A percentile compares a stretch with the other conserved stretches of the same genome.
These are phyloP conservation scores for Fusarium sp. DNA, from an alignment of 2,329 filamentous ascomycete genomes.

Conservation along the genomic window DNA sequence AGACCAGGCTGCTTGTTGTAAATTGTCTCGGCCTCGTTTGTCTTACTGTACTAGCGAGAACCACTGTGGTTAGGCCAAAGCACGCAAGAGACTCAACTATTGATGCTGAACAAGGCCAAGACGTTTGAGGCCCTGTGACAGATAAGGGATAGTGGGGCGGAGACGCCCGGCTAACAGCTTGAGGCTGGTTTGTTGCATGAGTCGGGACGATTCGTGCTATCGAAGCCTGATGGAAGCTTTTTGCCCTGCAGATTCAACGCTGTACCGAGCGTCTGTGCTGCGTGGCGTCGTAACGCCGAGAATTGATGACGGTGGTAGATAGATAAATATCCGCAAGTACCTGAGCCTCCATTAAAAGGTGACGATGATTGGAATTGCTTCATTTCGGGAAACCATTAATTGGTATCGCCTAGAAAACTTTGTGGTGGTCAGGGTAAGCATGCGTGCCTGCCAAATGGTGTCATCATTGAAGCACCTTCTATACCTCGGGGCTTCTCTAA, in stretches of 20 bases:
- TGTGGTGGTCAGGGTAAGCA: not conserved
- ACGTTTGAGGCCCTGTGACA: conserved; percentile 9
- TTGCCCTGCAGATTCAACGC: conserved; percentile 31
- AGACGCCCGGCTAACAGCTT: conserved; percentile 36
- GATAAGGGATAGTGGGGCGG: conserved; percentile 40
- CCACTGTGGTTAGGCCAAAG: conserved; percentile 13
- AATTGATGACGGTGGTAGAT: conserved; percentile 7
- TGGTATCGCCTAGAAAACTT: not conserved
- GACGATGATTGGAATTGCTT: conserved; percentile 11
- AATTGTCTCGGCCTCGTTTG: conserved; percentile 22
- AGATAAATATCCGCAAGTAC: conserved; percentile 4
- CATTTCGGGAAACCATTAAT: not conserved
- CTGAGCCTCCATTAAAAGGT: not conserved
- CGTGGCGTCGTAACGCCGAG: conserved; percentile 41
- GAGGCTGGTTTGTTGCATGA: conserved; percentile 39
- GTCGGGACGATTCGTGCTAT: conserved; percentile 45
- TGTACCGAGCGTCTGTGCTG: conserved; percentile 31
- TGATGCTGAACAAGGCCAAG: conserved; percentile 16
- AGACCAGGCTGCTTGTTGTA: conserved; percentile 12
- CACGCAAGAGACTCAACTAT: conserved; percentile 25
- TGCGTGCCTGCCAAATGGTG: not conserved
- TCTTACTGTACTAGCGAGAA: conserved; percentile 23
- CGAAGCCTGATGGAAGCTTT: conserved; percentile 48
- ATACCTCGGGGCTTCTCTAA: not conserved
- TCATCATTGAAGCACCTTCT: not conserved